Evolutionary conservation across 2,329 filamentous ascomycete genomes (phyloP).

Genomic region (Ceratocystis smalleyi): DNA sequence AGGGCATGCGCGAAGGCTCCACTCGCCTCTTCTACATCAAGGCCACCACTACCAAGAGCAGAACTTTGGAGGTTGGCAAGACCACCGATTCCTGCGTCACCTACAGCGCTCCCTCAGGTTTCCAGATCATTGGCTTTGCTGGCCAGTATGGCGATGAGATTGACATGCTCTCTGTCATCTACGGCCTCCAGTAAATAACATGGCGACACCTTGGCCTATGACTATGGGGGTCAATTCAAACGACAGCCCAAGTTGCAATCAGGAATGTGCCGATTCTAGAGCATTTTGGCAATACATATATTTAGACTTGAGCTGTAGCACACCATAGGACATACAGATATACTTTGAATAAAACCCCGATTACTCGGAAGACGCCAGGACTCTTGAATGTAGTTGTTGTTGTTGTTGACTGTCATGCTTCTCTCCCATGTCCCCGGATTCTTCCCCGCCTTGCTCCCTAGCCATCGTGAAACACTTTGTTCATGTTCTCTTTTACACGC

Average conservation of each 20-base stretch:
- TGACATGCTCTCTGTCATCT: slow-evolving; percentile 37
- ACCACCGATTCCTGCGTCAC: slow-evolving; percentile 33
- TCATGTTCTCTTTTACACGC: too few species aligned
- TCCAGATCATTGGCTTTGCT: slow-evolving; percentile 37
- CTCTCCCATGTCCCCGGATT: too few species aligned
- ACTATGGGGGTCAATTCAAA: too few species aligned
- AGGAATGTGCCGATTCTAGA: neutral
- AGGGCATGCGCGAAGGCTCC: slow-evolving; percentile 29
- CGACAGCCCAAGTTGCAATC: neutral
- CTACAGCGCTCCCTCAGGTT: slow-evolving; percentile 32
- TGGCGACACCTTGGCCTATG: too few species aligned
- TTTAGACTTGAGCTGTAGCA: too few species aligned
- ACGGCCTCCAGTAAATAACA: slow-evolving; percentile 26
- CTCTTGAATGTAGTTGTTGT: too few species aligned
- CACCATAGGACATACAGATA: too few species aligned
- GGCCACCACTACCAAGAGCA: slow-evolving; percentile 35
- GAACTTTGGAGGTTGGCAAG: slow-evolving; percentile 30
- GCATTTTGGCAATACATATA: neutral
- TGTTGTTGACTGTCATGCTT: too few species aligned
- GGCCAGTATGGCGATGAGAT: slow-evolving; percentile 41
- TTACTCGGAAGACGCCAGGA: too few species aligned
- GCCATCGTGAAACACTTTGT: too few species aligned
- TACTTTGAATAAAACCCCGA: too few species aligned
- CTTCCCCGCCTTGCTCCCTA: too few species aligned
- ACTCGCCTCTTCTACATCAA: slow-evolving; percentile 42